Conservation (phyloP, 2,329 filamentous ascomycete species). For the Phoma sp. region DNA sequence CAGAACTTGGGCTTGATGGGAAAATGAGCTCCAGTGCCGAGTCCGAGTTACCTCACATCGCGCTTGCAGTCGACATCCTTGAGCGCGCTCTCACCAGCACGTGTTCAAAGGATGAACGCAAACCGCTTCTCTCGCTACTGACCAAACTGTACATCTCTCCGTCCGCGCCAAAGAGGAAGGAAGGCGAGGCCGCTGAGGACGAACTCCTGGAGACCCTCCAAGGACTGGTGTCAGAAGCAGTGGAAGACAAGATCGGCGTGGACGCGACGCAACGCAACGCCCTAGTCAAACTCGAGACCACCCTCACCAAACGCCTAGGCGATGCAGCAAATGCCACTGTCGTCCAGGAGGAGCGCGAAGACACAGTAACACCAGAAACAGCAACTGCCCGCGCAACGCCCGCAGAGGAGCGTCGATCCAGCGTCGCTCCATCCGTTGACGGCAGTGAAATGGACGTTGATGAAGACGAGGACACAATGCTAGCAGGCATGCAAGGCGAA, state of each 20-base stretch:
- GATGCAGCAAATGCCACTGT: conserved; percentile 29
- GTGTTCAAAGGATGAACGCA: conserved; percentile 81
- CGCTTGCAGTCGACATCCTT: conserved; percentile 78
- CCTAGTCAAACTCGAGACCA: conserved; percentile 61
- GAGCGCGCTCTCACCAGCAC: conserved; percentile 73
- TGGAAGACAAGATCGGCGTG: conserved; percentile 58
- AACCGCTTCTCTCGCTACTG: conserved; percentile 68
- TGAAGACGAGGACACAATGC: conserved; percentile 44
- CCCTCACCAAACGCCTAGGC: conserved; percentile 61
- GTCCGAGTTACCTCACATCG: conserved; percentile 80
- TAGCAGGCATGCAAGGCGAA: conserved; percentile 45
- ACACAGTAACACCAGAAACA: conserved; percentile 28
- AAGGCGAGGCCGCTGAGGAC: conserved; percentile 24
- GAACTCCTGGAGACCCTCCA: conserved; percentile 47
- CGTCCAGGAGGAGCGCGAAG: conserved; percentile 12
- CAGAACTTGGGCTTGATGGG: conserved; percentile 49
- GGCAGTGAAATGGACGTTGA: conserved; percentile 28
- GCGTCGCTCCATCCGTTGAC: conserved; percentile 15
- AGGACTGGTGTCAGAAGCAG: conserved; percentile 56
- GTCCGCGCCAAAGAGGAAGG: conserved; percentile 51
- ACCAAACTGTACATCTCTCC: conserved; percentile 81
- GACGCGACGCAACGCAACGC: conserved; percentile 62
- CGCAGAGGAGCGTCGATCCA: conserved; percentile 6
- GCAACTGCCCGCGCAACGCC: conserved; percentile 7
- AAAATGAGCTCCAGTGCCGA: conserved; percentile 65